Conservation (phyloP, 371 early-diverging fungal species). For the Smittium culicis region DNA sequence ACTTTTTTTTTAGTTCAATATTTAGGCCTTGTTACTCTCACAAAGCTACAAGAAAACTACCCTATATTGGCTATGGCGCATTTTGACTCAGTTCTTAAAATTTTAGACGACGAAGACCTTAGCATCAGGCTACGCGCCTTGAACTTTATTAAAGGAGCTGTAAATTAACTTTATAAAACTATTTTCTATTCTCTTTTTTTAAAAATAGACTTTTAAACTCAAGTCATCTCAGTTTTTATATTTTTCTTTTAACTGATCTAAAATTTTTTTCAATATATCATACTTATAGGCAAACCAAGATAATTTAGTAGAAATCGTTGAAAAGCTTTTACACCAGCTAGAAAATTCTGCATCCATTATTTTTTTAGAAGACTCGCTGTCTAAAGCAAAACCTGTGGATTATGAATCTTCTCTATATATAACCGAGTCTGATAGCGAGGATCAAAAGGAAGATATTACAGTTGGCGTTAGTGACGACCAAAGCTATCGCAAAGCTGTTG, state of each 20-base stretch:
- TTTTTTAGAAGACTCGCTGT: background rate
- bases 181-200: background rate
- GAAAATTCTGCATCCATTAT: slow-evolving; percentile 24
- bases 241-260: too few relatives aligned
- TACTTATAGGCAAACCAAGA: slow-evolving; percentile 45
- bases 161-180: slow-evolving; percentile 17
- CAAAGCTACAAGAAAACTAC: slow-evolving; percentile 58
- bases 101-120: slow-evolving; percentile 82
- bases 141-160: slow-evolving; percentile 73
- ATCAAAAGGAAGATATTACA: slow-evolving; percentile 7
- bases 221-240: background rate
- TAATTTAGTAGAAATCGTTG: slow-evolving; percentile 65
- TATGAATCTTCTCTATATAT: background rate
- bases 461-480: slow-evolving; percentile 39
- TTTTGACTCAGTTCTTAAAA: slow-evolving; percentile 65
- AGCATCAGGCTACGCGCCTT: slow-evolving; percentile 78
- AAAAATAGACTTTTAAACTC: too few relatives aligned
- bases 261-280: background rate
- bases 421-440: background rate
- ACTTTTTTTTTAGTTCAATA: slow-evolving; percentile 50
- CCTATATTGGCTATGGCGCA: slow-evolving; percentile 74
- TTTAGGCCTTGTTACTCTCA: slow-evolving; percentile 74
- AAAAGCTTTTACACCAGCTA: slow-evolving; percentile 64
- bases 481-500: slow-evolving; percentile 60
- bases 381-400: background rate